These are phyloP conservation scores for Colletotrichum endophyticum DNA, from an alignment of 2,329 filamentous ascomycete species.

Conservation along the genomic window DNA sequence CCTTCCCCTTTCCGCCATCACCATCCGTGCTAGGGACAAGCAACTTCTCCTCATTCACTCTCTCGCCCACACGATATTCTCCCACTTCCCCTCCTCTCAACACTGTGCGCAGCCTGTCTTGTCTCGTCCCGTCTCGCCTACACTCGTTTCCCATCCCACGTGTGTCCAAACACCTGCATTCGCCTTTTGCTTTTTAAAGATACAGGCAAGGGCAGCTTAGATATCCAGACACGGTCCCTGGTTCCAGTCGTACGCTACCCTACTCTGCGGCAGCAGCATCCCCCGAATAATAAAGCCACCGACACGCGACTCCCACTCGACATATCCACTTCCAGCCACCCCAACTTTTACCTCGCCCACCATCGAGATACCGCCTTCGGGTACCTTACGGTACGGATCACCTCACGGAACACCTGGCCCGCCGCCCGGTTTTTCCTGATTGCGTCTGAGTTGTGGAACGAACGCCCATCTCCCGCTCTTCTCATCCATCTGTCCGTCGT, in stretches of 20 bases:
- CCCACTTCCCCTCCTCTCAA: background rate
- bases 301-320: constrained; percentile 6
- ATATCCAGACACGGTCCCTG: background rate
- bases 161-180: background rate
- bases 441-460: background rate
- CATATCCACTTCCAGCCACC: constrained; percentile 22
- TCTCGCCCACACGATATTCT: background rate
- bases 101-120: background rate
- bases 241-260: background rate
- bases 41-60: background rate
- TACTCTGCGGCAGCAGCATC: background rate
- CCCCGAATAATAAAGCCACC: background rate
- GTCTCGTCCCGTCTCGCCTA: constrained; percentile 3
- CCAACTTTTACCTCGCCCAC: background rate
- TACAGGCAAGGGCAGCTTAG: constrained; percentile 7
- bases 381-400: background rate
- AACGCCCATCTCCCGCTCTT: background rate
- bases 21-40: background rate
- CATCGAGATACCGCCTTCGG: background rate
- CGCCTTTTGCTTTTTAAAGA: background rate
- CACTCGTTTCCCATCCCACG: constrained; percentile 3
- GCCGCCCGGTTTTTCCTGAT: background rate
- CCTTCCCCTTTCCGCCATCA: background rate
- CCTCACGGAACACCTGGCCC: background rate
- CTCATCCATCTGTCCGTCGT: background rate